These are phyloP conservation scores for Aspergillus brunneoviolaceus DNA, from an alignment of 2,329 filamentous ascomycete genomes.

Conservation along the genomic window DNA sequence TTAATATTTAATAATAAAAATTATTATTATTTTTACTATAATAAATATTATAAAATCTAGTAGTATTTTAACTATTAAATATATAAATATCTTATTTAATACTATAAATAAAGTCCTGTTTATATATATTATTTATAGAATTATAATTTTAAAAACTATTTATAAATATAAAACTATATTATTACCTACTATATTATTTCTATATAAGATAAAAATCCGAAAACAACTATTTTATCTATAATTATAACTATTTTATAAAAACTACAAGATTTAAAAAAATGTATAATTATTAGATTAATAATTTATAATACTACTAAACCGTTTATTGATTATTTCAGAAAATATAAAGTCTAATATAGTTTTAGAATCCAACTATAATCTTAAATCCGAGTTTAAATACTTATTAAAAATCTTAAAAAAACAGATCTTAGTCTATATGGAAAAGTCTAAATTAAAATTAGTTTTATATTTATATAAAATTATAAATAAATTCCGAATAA, in stretches of 20 bases:
- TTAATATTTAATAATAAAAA: background rate
- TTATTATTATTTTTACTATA: background rate
- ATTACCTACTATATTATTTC: background rate
- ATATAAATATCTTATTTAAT: too few species aligned
- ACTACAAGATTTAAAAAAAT: background rate
- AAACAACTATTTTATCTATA: background rate
- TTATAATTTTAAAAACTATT: background rate
- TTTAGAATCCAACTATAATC: too few species aligned
- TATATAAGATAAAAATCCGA: background rate
- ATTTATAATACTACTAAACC: too few species aligned
- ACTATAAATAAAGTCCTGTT: too few species aligned
- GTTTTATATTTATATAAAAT: too few species aligned
- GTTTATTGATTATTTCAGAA: too few species aligned
- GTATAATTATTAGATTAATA: background rate
- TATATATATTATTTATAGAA: too few species aligned
- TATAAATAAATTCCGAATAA: rapidly evolving
- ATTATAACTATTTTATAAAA: background rate
- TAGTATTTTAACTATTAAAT: background rate
- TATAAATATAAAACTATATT: background rate
- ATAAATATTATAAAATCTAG: background rate
- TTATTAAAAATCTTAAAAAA: too few species aligned
- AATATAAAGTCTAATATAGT: too few species aligned
- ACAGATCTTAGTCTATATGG: too few species aligned
- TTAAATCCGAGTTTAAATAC: too few species aligned
- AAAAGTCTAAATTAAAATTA: too few species aligned